A percentile compares a stretch with the other conserved stretches of the same genome.
phyloP scores from a whole-genome alignment of 2,329 filamentous ascomycete species.

The Sporothrix brasiliensis region DNA sequence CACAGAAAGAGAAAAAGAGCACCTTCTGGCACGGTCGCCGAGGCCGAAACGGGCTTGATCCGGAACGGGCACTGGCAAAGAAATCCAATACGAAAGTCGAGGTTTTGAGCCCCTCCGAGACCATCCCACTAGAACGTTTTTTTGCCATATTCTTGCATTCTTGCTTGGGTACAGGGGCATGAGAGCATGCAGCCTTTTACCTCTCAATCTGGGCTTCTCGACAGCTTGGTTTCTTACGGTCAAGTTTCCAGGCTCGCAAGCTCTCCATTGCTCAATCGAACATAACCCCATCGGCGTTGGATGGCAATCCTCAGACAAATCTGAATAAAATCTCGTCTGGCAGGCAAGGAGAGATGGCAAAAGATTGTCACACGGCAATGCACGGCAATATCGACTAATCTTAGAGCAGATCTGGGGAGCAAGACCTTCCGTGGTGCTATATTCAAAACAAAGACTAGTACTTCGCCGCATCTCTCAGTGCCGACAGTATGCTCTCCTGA shows the following conservation, averaged over 20 bases:
- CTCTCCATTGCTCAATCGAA: not conserved
- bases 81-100: constrained; percentile 26
- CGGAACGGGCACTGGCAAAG: not conserved
- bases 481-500: not conserved
- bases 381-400: not conserved
- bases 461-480: not conserved
- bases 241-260: not conserved
- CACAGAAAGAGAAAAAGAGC: too few relatives aligned
- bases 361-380: too few relatives aligned
- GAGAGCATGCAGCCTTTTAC: not conserved
- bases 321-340: too few relatives aligned
- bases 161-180: not conserved
- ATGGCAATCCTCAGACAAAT: not conserved
- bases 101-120: constrained; percentile 30
- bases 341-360: too few relatives aligned
- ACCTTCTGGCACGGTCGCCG: not conserved
- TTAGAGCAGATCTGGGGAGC: not conserved
- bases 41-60: not conserved
- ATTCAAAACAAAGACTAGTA: too few relatives aligned
- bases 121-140: constrained; percentile 8
- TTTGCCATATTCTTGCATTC: constrained; percentile 1
- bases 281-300: not conserved
- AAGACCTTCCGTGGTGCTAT: not conserved
- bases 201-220: not conserved
- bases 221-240: not conserved